phyloP scores from a whole-genome alignment of 2,329 filamentous ascomycete genomes.

The Camillea tinctor region DNA sequence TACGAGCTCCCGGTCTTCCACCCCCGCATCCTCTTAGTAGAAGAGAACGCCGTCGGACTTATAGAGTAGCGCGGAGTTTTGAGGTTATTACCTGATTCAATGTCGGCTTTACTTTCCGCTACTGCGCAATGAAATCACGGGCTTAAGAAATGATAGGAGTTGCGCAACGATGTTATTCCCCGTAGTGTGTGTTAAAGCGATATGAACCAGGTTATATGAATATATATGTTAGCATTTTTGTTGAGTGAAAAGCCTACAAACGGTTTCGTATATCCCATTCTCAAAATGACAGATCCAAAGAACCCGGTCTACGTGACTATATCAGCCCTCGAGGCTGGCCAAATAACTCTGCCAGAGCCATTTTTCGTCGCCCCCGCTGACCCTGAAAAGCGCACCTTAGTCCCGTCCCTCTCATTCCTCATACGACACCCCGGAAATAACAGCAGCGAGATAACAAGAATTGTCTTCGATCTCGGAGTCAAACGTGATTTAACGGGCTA shows the following conservation, averaged over 20 bases:
- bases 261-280: neutral
- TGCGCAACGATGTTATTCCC: neutral
- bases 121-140: too few relatives aligned
- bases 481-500: slow-evolving; percentile 45
- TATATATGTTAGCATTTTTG: neutral
- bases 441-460: slow-evolving; percentile 29
- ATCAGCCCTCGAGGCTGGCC: slow-evolving; percentile 38
- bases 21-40: neutral
- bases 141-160: neutral
- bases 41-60: neutral
- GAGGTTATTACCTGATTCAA: neutral
- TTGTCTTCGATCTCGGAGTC: slow-evolving; percentile 55
- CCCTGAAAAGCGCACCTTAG: slow-evolving; percentile 42
- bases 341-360: slow-evolving; percentile 46
- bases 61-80: neutral
- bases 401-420: slow-evolving; percentile 54
- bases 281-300: neutral
- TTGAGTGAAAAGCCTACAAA: neutral
- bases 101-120: neutral
- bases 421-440: slow-evolving; percentile 41
- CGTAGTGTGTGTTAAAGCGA: neutral
- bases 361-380: slow-evolving; percentile 46
- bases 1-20: neutral
- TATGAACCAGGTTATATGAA: neutral
- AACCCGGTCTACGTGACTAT: slow-evolving; percentile 29